phyloP scores from a whole-genome alignment of 768 basidiomycete species.

The Lactarius hatsudake region DNA sequence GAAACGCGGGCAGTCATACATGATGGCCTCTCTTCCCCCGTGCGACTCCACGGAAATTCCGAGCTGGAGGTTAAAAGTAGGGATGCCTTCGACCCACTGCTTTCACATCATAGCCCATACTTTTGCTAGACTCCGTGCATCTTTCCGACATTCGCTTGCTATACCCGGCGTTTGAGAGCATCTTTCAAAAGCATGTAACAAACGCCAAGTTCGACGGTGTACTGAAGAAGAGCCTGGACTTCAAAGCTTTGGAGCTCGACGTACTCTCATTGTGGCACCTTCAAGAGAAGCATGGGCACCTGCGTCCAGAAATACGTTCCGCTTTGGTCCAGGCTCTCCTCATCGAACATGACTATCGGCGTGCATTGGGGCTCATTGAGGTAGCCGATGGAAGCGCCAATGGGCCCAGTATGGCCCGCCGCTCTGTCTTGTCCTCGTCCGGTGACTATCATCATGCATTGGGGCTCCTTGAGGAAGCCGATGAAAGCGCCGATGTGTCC shows the following conservation, averaged over 20 bases:
- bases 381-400: neutral
- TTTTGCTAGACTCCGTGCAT: neutral
- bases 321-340: slow-evolving; percentile 4
- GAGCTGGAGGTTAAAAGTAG: neutral
- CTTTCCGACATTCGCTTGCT: neutral
- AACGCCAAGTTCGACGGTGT: neutral
- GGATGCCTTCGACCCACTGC: neutral
- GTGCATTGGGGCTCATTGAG: neutral
- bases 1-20: no score
- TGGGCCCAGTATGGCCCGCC: neutral
- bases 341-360: neutral
- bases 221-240: neutral
- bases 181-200: neutral
- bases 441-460: neutral
- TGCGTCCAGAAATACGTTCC: neutral
- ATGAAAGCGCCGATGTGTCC: neutral
- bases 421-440: neutral
- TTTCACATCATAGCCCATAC: neutral
- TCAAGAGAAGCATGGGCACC: neutral
- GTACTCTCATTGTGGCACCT: neutral
- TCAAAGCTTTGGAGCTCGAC: neutral
- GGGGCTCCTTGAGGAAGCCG: neutral
- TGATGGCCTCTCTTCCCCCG: neutral
- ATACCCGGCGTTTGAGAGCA: neutral
- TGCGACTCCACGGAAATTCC: neutral